These are phyloP conservation scores for Solanum appendiculatum DNA, from an alignment of 257 asterid genomes.

Conservation along the genomic window DNA sequence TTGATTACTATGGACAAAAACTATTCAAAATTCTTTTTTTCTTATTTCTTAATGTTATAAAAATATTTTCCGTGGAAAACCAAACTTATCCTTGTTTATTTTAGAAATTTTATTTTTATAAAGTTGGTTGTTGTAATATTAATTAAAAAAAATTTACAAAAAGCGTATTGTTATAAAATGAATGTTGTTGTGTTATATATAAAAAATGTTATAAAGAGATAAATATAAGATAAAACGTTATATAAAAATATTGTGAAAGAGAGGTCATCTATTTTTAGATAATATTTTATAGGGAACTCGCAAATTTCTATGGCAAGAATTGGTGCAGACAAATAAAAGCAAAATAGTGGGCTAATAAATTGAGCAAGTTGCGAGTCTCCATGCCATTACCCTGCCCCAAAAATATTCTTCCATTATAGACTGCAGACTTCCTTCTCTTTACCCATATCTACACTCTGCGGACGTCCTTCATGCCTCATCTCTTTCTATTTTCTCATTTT, in stretches of 20 bases:
- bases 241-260: not conserved
- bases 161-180: too few species aligned
- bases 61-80: not conserved
- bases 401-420: not conserved
- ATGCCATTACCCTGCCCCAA: not conserved
- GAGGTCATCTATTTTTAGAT: not conserved
- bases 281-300: not conserved
- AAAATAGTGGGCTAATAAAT: not conserved
- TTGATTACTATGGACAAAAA: not conserved
- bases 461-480: not conserved
- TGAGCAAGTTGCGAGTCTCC: not conserved
- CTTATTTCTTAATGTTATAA: not conserved
- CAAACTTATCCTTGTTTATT: too few species aligned
- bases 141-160: too few species aligned
- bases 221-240: too few species aligned
- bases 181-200: too few species aligned
- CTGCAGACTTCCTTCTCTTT: not conserved
- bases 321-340: not conserved
- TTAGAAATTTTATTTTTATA: too few species aligned
- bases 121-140: too few species aligned
- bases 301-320: not conserved
- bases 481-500: not conserved
- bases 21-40: not conserved
- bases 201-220: not conserved
- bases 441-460: not conserved